These are phyloP conservation scores for Paraphaeosphaeria sporulosa DNA, from an alignment of 2,329 filamentous ascomycete genomes.

Conservation along the genomic window DNA sequence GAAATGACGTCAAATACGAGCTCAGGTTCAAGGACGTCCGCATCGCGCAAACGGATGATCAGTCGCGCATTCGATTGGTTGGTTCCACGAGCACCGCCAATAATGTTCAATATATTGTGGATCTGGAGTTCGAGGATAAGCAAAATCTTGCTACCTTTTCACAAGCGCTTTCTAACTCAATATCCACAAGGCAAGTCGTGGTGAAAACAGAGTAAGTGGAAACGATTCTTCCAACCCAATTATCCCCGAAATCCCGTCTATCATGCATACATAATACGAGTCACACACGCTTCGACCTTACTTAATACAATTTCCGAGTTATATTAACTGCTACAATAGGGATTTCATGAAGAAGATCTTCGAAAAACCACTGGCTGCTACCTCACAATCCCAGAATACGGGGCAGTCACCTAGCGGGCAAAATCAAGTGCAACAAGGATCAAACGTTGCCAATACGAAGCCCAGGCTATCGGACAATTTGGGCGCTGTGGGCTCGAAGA, in stretches of 20 bases:
- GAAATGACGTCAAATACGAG: background rate
- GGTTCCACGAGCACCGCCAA: slow-evolving; percentile 21
- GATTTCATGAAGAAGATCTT: slow-evolving; percentile 4
- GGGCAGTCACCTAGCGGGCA: no score
- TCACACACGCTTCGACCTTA: no score
- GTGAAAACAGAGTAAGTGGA: slow-evolving; percentile 7
- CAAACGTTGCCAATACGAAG: background rate
- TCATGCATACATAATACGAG: background rate
- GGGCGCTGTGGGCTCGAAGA: background rate
- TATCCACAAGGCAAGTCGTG: background rate
- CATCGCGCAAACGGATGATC: slow-evolving; percentile 23
- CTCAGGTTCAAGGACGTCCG: slow-evolving; percentile 24
- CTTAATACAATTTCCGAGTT: background rate
- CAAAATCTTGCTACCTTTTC: slow-evolving; percentile 22
- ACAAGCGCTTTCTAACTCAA: slow-evolving; percentile 2
- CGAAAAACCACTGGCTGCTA: background rate
- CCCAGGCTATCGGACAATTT: background rate
- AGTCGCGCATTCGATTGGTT: slow-evolving; percentile 28
- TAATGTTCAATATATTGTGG: slow-evolving; percentile 22
- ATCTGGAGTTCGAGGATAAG: slow-evolving; percentile 30
- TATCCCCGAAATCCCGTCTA: background rate
- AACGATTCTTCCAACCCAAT: background rate
- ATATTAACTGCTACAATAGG: slow-evolving; percentile 13
- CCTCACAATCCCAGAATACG: background rate
- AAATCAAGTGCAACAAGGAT: background rate